Percentiles rank a stretch among this genome's conserved stretches.
Conservation (phyloP, 768 basidiomycete genomes). For the Lactarius psammicola region DNA sequence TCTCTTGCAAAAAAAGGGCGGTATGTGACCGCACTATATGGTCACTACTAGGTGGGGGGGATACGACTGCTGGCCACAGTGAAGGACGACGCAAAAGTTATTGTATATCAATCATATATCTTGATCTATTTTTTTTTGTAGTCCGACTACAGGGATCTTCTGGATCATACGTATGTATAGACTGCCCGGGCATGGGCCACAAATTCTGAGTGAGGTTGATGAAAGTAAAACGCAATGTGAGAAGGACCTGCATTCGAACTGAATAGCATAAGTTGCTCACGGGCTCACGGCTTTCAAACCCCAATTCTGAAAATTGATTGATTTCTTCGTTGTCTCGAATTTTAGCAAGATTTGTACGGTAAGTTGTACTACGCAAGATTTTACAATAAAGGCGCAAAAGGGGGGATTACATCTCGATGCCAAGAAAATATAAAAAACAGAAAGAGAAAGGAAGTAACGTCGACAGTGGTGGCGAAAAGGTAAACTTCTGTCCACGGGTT, state of each 20-base stretch:
- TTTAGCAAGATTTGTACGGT: conserved; percentile 18
- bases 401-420: conserved; percentile 9
- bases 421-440: neutral
- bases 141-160: too few relatives aligned
- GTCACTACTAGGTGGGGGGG: neutral
- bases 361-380: conserved; percentile 19
- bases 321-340: neutral
- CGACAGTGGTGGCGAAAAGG: neutral
- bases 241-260: too few relatives aligned
- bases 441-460: neutral
- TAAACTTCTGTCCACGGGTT: neutral
- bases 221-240: too few relatives aligned
- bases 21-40: neutral
- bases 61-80: neutral
- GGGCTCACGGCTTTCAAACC: too few relatives aligned
- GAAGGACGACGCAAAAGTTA: neutral
- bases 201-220: too few relatives aligned
- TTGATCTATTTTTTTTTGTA: neutral
- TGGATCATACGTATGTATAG: too few relatives aligned
- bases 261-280: too few relatives aligned
- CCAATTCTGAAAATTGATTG: neutral
- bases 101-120: neutral
- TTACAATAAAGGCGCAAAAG: conserved; percentile 8
- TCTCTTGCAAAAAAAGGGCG: neutral
- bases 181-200: too few relatives aligned